phyloP scores from a whole-genome alignment of 202 grass and related monocot genomes.

The Zoysia matrella region DNA sequence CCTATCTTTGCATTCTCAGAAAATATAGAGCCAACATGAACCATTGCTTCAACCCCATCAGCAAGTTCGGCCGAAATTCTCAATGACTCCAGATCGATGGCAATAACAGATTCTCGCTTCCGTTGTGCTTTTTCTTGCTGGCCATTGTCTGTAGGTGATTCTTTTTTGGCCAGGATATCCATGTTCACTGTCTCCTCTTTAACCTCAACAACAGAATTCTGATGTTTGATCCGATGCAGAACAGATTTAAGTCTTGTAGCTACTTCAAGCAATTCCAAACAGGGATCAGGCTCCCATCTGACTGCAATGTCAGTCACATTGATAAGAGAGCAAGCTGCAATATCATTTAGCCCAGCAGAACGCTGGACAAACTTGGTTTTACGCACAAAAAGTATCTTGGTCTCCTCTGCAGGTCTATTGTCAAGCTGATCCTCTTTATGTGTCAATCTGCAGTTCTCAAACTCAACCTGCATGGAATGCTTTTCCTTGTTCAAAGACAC shows the following conservation, averaged over 20 bases:
- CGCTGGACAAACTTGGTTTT: slow-evolving; percentile 95
- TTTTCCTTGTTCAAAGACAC: slow-evolving; percentile 89
- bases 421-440: slow-evolving; percentile 70
- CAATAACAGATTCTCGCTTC: slow-evolving; percentile 89
- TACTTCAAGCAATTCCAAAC: slow-evolving; percentile 80
- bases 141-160: slow-evolving; percentile 42
- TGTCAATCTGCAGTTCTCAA: slow-evolving; percentile 72
- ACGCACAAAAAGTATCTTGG: slow-evolving; percentile 71
- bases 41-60: slow-evolving; percentile 86
- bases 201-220: slow-evolving; percentile 58
- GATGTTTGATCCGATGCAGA: slow-evolving; percentile 67
- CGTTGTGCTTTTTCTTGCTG: slow-evolving; percentile 68
- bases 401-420: slow-evolving; percentile 54
- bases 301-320: slow-evolving; percentile 76
- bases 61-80: slow-evolving; percentile 86
- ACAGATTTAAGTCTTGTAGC: slow-evolving; percentile 70
- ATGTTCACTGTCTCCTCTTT: slow-evolving; percentile 65
- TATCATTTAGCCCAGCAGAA: slow-evolving; percentile 74
- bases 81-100: slow-evolving; percentile 86
- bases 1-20: slow-evolving; percentile 99
- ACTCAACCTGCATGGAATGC: slow-evolving; percentile 76
- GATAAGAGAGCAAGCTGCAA: slow-evolving; percentile 78
- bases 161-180: slow-evolving; percentile 56
- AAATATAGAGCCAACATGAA: slow-evolving; percentile 90
- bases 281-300: slow-evolving; percentile 87